Conservation (phyloP, 306 rosid species). For the Vigna radiata region DNA sequence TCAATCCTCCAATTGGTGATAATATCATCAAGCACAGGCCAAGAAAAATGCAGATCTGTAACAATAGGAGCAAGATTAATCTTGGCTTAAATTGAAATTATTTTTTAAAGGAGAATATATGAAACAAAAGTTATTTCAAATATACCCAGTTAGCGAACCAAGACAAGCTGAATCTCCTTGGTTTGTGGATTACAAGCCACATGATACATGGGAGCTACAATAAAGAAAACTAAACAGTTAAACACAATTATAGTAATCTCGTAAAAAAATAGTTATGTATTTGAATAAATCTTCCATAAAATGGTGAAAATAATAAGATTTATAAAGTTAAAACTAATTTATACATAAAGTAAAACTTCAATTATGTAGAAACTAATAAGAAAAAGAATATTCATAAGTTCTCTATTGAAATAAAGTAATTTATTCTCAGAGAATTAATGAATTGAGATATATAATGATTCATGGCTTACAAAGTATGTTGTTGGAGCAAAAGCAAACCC, state of each 20-base stretch:
- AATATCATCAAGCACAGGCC: constrained; percentile 64
- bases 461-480: constrained; percentile 74
- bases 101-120: neutral
- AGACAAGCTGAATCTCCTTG: constrained; percentile 72
- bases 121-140: constrained; percentile 1
- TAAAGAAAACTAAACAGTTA: neutral
- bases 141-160: constrained; percentile 86
- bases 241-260: neutral
- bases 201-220: constrained; percentile 87
- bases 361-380: no score
- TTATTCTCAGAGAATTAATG: neutral
- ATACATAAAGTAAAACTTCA: no score
- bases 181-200: constrained; percentile 84
- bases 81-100: neutral
- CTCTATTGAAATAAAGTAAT: no score
- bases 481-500: constrained; percentile 97
- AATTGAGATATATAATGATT: neutral
- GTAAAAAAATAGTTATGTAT: no score
- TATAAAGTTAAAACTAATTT: no score
- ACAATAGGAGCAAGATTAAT: constrained; percentile 21
- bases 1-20: constrained; percentile 77
- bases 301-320: no score
- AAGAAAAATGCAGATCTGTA: constrained; percentile 69
- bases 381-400: no score
- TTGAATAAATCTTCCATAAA: no score